Percentiles rank a stretch among this genome's conserved stretches.
These are phyloP conservation scores for Blastobotrys raffinosifermentans DNA, from an alignment of 1,139 yeast species.

Conservation along the genomic window DNA sequence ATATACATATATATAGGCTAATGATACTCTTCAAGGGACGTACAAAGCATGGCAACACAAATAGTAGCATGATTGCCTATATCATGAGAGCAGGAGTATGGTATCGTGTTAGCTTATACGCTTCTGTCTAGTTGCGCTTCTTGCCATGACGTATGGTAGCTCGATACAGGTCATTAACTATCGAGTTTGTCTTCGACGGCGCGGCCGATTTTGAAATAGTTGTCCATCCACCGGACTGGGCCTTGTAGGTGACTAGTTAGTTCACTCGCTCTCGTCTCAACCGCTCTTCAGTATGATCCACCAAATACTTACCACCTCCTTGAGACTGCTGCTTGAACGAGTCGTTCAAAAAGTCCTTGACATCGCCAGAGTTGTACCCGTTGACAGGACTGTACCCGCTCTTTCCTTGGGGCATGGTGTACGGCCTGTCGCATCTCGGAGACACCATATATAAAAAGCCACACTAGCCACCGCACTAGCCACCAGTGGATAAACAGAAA, in stretches of 20 bases:
- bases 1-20: no score
- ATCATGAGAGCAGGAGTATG: not conserved
- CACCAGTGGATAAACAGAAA: no score
- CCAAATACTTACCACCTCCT: constrained; percentile 12
- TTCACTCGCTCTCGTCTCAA: constrained; percentile 2
- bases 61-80: no score
- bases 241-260: constrained; percentile 16
- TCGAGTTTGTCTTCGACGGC: constrained; percentile 12
- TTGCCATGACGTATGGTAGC: constrained; percentile 3
- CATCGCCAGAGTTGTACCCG: constrained; percentile 25
- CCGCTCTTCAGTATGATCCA: not conserved
- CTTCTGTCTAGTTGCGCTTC: not conserved
- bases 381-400: constrained; percentile 20
- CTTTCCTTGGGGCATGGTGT: no score
- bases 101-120: no score
- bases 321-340: constrained; percentile 16
- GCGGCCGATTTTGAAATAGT: constrained; percentile 9
- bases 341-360: constrained; percentile 19
- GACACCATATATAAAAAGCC: no score
- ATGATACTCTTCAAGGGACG: no score
- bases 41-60: no score
- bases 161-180: constrained; percentile 19
- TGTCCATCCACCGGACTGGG: constrained; percentile 25
- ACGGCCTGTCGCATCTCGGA: no score
- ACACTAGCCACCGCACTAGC: no score